These are phyloP conservation scores for Suhomyces emberorum DNA, from an alignment of 805 yeast species.

Conservation along the genomic window DNA sequence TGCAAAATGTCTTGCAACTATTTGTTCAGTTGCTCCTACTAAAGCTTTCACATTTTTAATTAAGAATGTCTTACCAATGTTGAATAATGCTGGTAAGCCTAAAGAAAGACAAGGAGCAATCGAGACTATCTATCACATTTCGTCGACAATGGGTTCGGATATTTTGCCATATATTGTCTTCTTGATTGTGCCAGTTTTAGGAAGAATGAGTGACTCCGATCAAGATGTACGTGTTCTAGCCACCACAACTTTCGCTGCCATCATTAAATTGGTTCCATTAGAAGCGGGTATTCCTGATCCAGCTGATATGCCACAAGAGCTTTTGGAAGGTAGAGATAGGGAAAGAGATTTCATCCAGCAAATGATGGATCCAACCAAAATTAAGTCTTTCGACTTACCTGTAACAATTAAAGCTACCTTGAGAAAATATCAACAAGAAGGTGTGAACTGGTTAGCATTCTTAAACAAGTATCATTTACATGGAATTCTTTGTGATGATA, in stretches of 20 bases:
- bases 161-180: conserved; percentile 94
- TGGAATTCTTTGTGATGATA: conserved; percentile 97
- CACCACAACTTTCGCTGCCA: conserved; percentile 94
- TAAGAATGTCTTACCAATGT: conserved; percentile 72
- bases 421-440: conserved; percentile 95
- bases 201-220: conserved; percentile 96
- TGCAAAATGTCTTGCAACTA: conserved; percentile 81
- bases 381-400: conserved; percentile 83
- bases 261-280: conserved; percentile 90
- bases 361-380: conserved; percentile 95
- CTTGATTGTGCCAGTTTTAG: conserved; percentile 91
- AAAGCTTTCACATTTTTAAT: conserved; percentile 75
- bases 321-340: conserved; percentile 83
- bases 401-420: conserved; percentile 89
- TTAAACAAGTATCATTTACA: conserved; percentile 91
- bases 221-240: conserved; percentile 85
- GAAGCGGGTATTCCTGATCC: conserved; percentile 98
- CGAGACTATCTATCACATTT: conserved; percentile 84
- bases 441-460: conserved; percentile 97
- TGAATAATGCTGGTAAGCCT: conserved; percentile 69
- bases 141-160: conserved; percentile 79
- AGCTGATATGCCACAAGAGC: conserved; percentile 77
- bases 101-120: conserved; percentile 88
- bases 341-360: conserved; percentile 94
- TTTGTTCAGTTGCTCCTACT: conserved; percentile 67